Conservation (phyloP, 768 basidiomycete species). For the Mrakia blollopis region DNA sequence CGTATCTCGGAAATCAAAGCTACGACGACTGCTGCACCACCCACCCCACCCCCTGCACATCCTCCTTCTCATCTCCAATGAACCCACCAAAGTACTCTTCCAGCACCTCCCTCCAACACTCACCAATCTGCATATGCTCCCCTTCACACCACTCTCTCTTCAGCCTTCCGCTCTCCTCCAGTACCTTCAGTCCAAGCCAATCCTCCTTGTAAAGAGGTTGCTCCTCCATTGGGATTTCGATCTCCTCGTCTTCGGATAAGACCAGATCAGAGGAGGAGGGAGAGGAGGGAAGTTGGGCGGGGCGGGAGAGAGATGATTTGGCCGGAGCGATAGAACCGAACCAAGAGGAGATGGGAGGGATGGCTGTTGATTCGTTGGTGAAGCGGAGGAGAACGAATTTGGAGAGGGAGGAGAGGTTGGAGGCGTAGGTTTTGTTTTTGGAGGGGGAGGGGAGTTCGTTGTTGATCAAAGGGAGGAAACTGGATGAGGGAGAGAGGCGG, state of each 20-base stretch:
- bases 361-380: constrained; percentile 64
- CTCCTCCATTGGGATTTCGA: constrained; percentile 62
- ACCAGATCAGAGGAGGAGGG: too few species aligned
- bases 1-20: not conserved
- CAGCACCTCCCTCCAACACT: constrained; percentile 19
- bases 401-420: constrained; percentile 58
- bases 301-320: constrained; percentile 39
- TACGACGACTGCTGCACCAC: not conserved
- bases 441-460: constrained; percentile 58
- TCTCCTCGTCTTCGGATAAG: constrained; percentile 37
- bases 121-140: constrained; percentile 66
- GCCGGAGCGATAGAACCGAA: constrained; percentile 69
- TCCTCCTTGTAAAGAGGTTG: constrained; percentile 72
- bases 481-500: constrained; percentile 32
- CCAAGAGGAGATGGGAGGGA: constrained; percentile 82
- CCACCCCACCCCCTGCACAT: not conserved
- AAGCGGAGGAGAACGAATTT: constrained; percentile 71
- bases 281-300: constrained; percentile 25
- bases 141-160: constrained; percentile 62
- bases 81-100: not conserved
- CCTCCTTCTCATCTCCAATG: not conserved
- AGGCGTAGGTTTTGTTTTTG: constrained; percentile 56
- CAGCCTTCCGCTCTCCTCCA: constrained; percentile 65
- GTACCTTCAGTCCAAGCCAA: constrained; percentile 68
- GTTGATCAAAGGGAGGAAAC: constrained; percentile 71